Conservation (phyloP, 345 rosid genomes). For the Brassica rapa region DNA sequence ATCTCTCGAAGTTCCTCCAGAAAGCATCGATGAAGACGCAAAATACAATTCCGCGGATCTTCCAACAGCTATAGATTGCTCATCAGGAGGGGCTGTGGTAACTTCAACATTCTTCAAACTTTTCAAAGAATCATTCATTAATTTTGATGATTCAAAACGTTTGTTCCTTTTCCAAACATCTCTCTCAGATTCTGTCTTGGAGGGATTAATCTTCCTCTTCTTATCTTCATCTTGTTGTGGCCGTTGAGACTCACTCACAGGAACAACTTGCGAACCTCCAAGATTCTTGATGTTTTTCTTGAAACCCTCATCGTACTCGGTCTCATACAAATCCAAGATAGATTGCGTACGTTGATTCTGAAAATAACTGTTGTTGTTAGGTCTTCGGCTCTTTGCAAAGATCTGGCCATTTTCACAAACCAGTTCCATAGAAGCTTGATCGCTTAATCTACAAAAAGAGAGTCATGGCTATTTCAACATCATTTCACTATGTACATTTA, state of each 20-base stretch:
- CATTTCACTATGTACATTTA: no score
- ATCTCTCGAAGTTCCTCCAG: constrained; percentile 30
- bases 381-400: no score
- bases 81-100: constrained; percentile 48
- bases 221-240: background rate
- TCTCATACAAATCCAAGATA: constrained; percentile 32
- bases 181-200: background rate
- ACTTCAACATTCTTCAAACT: constrained; percentile 6
- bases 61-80: constrained; percentile 55
- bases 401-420: no score
- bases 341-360: no score
- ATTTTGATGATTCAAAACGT: constrained; percentile 8
- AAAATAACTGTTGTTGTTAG: no score
- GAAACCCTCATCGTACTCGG: constrained; percentile 32
- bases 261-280: constrained; percentile 42
- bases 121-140: constrained; percentile 8
- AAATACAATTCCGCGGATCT: constrained; percentile 31
- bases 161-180: background rate
- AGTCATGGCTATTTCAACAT: no score
- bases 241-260: constrained; percentile 27
- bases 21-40: constrained; percentile 26
- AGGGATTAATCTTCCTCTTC: background rate
- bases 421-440: no score
- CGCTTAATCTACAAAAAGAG: no score
- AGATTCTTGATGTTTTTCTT: constrained; percentile 24